These are phyloP conservation scores for Penicillium occitanis DNA, from an alignment of 2,329 filamentous ascomycete species.

Conservation along the genomic window DNA sequence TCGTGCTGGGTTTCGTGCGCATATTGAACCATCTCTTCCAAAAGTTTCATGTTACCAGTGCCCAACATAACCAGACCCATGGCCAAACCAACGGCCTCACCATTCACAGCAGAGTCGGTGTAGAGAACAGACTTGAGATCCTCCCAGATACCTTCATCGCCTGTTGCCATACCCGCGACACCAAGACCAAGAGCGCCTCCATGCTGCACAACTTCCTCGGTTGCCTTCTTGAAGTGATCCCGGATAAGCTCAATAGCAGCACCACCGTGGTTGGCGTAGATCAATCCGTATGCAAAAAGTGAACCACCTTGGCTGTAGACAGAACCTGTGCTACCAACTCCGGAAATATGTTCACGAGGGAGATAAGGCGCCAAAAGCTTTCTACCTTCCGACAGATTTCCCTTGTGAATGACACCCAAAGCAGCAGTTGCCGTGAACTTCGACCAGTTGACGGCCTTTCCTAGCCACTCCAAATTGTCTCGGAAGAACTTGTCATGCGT, in stretches of 20 bases:
- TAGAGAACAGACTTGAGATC: constrained; percentile 86
- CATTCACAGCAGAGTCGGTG: constrained; percentile 91
- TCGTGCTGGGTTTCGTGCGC: constrained; percentile 98
- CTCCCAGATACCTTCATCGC: constrained; percentile 85
- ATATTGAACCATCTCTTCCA: constrained; percentile 97
- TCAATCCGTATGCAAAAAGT: constrained; percentile 89
- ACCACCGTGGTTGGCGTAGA: constrained; percentile 95
- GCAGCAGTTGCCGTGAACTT: constrained; percentile 98
- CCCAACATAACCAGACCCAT: constrained; percentile 99
- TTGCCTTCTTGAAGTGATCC: constrained; percentile 51
- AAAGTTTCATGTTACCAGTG: constrained; percentile 88
- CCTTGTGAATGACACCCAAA: constrained; percentile 91
- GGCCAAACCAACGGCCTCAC: constrained; percentile 89
- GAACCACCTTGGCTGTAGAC: constrained; percentile 96
- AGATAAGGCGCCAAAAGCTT: constrained; percentile 95
- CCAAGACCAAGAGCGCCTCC: constrained; percentile 92
- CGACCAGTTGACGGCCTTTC: constrained; percentile 98
- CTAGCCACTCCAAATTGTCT: constrained; percentile 95
- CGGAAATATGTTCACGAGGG: constrained; percentile 63
- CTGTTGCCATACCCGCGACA: constrained; percentile 96
- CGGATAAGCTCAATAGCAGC: constrained; percentile 63
- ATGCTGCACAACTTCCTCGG: constrained; percentile 85
- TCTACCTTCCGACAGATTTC: constrained; percentile 88
- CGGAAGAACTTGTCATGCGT: constrained; percentile 99
- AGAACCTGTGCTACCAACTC: constrained; percentile 73